Base-by-base conservation (phyloP, 2,329 filamentous ascomycete genomes). In the Paracorniculantispora psalliotae region DNA sequence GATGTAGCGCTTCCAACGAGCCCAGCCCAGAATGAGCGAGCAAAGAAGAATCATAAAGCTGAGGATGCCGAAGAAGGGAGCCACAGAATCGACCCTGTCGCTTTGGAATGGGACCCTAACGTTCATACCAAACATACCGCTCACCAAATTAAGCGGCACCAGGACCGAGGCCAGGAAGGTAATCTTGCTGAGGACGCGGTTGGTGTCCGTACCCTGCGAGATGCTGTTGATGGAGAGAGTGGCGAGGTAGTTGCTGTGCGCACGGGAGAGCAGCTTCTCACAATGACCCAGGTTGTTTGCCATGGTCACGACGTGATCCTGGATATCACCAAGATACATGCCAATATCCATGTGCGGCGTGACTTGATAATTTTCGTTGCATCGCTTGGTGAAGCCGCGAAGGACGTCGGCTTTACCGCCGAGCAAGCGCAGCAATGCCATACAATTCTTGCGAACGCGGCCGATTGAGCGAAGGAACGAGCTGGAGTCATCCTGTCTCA, bases 231-330 rank as follows among this genome's bases (percentile, higher is more conserved):
- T 92, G 41, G 89, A 93, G 62, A 97, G 85, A 70, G 97, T 94
- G 1, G 94, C 93, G 39, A 99, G 82, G 70, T 99, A 97, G 73
- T 97, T 99, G 78, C 89, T 91, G 77, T 99, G 94, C 2, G 90
- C 90, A 23, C 94, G 89, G 28, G 89, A 92, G 52, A 99, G 82
- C 82, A 99, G 97, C 81, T 97, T 97, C 73, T 99, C 94, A 66
- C 96, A 97, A 72, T 99, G 94, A 1, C 86, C 86, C 67, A 99
- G 75, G 74, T 96, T 99, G 66, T 90, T 94, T 83, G 96, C 96
- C 93, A 97, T 97, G 48, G 94, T 99, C 61, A 99, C 91, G 56
- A 99, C 93, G 82, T 99, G 94, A 75, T 99, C 94, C 74, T 99
- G 94, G 64, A 99, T 97, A 75, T 99, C 94, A 68, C 91, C 91